Evolutionary conservation across 345 rosid species (phyloP).

Genomic region (Eucalyptus cloeziana): DNA sequence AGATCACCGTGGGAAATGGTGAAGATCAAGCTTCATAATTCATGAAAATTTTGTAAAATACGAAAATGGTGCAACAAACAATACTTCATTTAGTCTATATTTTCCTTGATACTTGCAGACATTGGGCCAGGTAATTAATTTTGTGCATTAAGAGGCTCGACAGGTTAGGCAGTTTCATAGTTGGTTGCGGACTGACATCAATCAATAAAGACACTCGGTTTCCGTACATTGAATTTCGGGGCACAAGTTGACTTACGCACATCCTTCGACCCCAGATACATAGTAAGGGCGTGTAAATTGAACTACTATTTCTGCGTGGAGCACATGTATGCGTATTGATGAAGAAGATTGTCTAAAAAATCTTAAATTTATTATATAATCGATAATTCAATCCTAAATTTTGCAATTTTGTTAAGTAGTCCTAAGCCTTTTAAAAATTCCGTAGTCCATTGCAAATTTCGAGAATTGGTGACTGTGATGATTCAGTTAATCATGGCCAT

Average conservation of each 20-base stretch:
- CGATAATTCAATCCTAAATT: not conserved
- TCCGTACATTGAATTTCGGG: not conserved
- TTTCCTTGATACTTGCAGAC: not conserved
- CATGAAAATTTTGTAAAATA: not conserved
- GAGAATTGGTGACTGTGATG: not conserved
- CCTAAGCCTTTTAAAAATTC: not conserved
- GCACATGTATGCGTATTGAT: not conserved
- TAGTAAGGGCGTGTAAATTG: not conserved
- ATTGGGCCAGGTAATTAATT: not conserved
- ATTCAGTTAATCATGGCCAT: not conserved
- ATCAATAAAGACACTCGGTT: not conserved
- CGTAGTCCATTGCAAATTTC: not conserved
- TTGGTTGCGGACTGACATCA: not conserved
- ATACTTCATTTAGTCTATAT: not conserved
- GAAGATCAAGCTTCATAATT: not conserved
- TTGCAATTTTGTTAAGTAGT: too few species aligned
- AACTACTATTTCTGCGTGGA: not conserved
- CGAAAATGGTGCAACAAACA: not conserved
- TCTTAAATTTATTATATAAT: not conserved
- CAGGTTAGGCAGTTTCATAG: not conserved
- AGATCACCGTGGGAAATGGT: not conserved
- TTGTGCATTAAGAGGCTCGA: not conserved
- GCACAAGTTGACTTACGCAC: not conserved
- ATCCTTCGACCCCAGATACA: not conserved
- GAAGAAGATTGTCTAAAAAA: not conserved